Evolutionary conservation across 345 rosid genomes (phyloP), one percentile per base, ranked within the genome.

Genomic region (Populus davidiana): DNA sequence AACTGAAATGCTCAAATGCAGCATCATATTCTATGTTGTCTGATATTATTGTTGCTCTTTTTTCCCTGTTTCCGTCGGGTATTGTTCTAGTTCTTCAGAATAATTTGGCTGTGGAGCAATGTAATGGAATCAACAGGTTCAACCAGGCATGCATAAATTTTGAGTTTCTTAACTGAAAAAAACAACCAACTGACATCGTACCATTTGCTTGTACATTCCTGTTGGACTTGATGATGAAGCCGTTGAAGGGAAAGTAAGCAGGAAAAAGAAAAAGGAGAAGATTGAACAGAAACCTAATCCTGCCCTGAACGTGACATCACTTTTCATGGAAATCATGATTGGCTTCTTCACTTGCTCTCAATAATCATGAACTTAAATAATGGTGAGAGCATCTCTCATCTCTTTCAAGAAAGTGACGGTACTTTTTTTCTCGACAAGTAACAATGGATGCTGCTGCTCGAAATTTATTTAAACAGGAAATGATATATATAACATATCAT

Each of bases 231-330:
- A 67, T 67, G n/a, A 50, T 23, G 23, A 68, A 6, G 17, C 25
- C 69, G 29, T 62, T n/a, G 0, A 2, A 43, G 2, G 27, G 59
- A 11, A 6, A 43, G 9, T 29, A 17, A 20, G n/a, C 25, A 1
- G 31, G 20, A 68, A n/a, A 21, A 27, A 35, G 10, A 29, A 8
- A 25, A 66, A 56, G 50, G 29, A 27, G 68, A 43, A 69, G 70
- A 29, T 23, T 59, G 23, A 23, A n/a, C 64, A 9, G 64, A 59
- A 59, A 59, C 29, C 64, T 23, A 10, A n/a, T 23, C 64, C 27
- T 9, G 29, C 63, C 20, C 52, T 17, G 1, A 71, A 50, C 49
- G 67, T 66, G 81, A 71, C 81, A 71, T 83, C 75, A 75, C 20
- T 74, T 62, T 75, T 47, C 38, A 67, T 25, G 29, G 27, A 36